Conservation (phyloP, 768 basidiomycete species). For the Suillus clintonianus region DNA sequence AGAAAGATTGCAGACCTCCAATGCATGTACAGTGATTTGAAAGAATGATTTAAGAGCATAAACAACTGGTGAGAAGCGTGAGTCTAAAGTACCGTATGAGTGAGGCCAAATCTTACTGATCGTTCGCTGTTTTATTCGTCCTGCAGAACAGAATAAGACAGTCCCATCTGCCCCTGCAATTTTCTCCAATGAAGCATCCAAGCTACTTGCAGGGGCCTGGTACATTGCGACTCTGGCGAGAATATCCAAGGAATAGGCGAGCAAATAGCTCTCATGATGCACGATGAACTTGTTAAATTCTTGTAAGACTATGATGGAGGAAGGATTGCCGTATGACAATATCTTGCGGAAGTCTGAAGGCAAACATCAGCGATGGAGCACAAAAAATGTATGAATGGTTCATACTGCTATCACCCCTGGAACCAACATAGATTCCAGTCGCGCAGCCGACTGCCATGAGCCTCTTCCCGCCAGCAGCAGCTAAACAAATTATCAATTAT, state of each 20-base stretch:
- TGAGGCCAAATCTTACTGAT: conserved; percentile 44
- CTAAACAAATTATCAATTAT: conserved; percentile 31
- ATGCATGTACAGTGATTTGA: conserved; percentile 57
- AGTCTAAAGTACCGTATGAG: not conserved
- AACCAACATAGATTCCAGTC: conserved; percentile 69
- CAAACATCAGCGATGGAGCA: conserved; percentile 1
- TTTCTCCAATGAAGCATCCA: conserved; percentile 63
- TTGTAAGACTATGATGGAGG: conserved; percentile 58
- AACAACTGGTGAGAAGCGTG: conserved; percentile 48
- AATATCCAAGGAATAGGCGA: conserved; percentile 73
- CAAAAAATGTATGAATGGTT: not conserved
- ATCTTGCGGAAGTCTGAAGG: conserved; percentile 58
- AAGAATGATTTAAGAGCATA: conserved; percentile 65
- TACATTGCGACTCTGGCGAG: conserved; percentile 60
- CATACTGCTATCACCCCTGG: conserved; percentile 57
- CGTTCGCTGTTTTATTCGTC: conserved; percentile 51
- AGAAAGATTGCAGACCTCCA: conserved; percentile 54
- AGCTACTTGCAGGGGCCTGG: conserved; percentile 42
- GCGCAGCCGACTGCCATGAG: conserved; percentile 68
- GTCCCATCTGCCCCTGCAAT: conserved; percentile 54
- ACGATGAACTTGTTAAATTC: conserved; percentile 69
- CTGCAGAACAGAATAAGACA: conserved; percentile 64
- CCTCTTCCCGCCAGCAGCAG: conserved; percentile 44
- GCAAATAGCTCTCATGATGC: conserved; percentile 55
- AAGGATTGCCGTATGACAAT: conserved; percentile 50